Conservation (phyloP, 2,329 filamentous ascomycete species). For the Mollisiaceae sp. region DNA sequence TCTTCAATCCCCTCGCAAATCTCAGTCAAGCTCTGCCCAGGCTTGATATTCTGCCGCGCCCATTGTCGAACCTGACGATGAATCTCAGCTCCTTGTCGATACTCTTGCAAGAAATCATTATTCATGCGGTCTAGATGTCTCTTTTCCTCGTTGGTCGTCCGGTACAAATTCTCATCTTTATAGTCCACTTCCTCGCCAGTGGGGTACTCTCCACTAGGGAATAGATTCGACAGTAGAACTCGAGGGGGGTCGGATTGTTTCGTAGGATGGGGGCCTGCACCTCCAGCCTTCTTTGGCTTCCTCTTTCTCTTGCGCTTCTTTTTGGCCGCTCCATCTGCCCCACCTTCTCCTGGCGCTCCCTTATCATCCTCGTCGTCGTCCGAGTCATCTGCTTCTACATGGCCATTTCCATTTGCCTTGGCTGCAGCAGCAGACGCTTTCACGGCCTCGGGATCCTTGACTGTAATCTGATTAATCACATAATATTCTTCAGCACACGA, state of each 20-base stretch:
- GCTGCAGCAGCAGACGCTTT: conserved; percentile 38
- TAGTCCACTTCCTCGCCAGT: conserved; percentile 82
- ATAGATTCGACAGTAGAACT: conserved; percentile 74
- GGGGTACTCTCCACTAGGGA: conserved; percentile 74
- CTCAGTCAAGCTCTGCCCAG: conserved; percentile 78
- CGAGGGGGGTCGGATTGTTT: conserved; percentile 79
- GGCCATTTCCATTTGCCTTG: conserved; percentile 34
- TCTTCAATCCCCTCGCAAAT: conserved; percentile 90
- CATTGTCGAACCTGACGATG: conserved; percentile 87
- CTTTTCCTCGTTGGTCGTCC: conserved; percentile 85
- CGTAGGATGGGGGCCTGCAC: conserved; percentile 62
- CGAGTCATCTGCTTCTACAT: conserved; percentile 46
- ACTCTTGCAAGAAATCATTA: conserved; percentile 79
- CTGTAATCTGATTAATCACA: conserved; percentile 26
- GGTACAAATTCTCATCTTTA: conserved; percentile 74
- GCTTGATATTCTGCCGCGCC: conserved; percentile 80
- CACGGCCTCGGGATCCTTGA: conserved; percentile 41
- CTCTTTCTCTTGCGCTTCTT: conserved; percentile 79
- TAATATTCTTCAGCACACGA: neutral
- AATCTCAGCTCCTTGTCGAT: conserved; percentile 85
- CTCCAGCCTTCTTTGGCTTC: conserved; percentile 78
- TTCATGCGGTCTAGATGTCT: conserved; percentile 81
- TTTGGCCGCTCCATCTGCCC: conserved; percentile 46
- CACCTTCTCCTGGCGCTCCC: conserved; percentile 44
- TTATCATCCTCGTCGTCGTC: conserved; percentile 60